These are phyloP conservation scores for Apiospora phragmitis DNA, from an alignment of 2,329 filamentous ascomycete genomes.

Conservation along the genomic window DNA sequence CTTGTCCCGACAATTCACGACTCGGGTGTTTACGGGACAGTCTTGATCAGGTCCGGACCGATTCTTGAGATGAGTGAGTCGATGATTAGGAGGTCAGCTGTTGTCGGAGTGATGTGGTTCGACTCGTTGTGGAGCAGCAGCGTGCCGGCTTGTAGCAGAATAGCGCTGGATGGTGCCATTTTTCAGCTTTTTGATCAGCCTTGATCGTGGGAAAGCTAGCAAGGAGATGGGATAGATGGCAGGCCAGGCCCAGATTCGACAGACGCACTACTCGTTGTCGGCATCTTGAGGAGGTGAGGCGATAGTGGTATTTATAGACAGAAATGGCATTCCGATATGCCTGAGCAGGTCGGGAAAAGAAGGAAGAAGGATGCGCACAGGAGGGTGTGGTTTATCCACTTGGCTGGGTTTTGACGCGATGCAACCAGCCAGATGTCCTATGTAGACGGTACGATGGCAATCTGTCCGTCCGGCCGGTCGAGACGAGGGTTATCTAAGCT, in stretches of 20 bases:
- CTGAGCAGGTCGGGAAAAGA: neutral
- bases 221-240: neutral
- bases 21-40: constrained; percentile 15
- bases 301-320: neutral
- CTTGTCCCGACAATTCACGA: constrained; percentile 42
- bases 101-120: constrained; percentile 17
- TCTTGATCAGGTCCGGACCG: constrained; percentile 6
- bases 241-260: neutral
- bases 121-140: constrained; percentile 19
- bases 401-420: neutral
- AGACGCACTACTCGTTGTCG: neutral
- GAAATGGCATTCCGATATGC: neutral
- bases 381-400: neutral
- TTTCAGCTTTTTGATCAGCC: neutral
- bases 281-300: neutral
- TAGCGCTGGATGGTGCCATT: constrained; percentile 6
- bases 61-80: constrained; percentile 18
- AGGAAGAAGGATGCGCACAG: neutral
- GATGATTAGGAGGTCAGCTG: constrained; percentile 19
- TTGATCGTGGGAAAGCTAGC: neutral
- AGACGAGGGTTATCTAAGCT: neutral
- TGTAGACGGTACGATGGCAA: neutral
- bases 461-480: neutral
- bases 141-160: constrained; percentile 20
- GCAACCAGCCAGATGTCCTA: neutral